Conservation (phyloP, 1,284 basidiomycete species). For the Tremellales sp. region DNA sequence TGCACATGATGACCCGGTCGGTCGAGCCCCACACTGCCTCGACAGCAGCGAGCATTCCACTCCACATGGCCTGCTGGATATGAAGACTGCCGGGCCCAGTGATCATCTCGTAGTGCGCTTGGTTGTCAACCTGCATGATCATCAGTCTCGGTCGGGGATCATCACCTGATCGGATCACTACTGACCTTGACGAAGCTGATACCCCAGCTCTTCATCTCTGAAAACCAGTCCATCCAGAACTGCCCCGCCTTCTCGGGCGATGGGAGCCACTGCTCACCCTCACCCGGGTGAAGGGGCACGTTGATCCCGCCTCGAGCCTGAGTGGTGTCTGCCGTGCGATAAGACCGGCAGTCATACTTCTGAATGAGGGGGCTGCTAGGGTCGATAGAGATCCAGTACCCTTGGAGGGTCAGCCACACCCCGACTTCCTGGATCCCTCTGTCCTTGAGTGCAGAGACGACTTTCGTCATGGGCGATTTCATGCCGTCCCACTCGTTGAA, state of each 20-base stretch:
- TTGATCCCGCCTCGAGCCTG: conserved; percentile 7
- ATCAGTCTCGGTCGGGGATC: not conserved
- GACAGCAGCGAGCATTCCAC: conserved; percentile 17
- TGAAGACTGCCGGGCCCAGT: conserved; percentile 6
- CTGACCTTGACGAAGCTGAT: conserved; percentile 36
- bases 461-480: conserved; percentile 14
- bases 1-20: conserved; percentile 30
- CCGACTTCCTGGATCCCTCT: conserved; percentile 24
- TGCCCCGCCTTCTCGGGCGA: conserved; percentile 16
- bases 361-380: conserved; percentile 19
- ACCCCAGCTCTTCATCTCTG: conserved; percentile 19
- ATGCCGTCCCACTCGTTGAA: conserved; percentile 15
- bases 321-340: conserved; percentile 7
- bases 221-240: conserved; percentile 39
- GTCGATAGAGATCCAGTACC: conserved; percentile 36
- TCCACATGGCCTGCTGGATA: conserved; percentile 18
- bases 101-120: conserved; percentile 17
- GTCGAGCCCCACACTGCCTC: conserved; percentile 18
- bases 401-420: conserved; percentile 35
- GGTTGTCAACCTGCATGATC: conserved; percentile 26
- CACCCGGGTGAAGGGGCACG: conserved; percentile 3
- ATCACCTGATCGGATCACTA: not conserved
- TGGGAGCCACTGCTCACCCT: conserved; percentile 19
- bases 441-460: conserved; percentile 14
- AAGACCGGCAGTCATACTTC: conserved; percentile 22